Evolutionary conservation across 768 basidiomycete species (phyloP), one percentile per base, ranked within the genome.

Genomic region (Boletus subcaerulescens): DNA sequence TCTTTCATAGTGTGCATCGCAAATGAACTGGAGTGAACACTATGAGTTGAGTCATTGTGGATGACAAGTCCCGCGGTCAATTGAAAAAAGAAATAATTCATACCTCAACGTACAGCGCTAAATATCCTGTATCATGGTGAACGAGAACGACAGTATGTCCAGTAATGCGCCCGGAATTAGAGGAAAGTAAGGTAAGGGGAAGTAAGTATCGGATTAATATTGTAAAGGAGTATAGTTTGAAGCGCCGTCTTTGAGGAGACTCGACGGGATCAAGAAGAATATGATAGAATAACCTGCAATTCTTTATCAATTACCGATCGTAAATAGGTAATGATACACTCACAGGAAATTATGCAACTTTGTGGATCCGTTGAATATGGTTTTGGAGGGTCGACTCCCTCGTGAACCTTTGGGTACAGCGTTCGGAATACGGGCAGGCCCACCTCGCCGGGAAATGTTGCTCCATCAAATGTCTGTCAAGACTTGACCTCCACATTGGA

Each of bases 391-490:
- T 53, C 0, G 5, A 0, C 2, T 57, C 52, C 51, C 60, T 60
- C 13, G 60, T 48, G 39, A 59, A 59, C 3, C 33, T 36, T 0
- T 10, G 5, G 2, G 0, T 0, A n/a, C 62, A 64, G 1, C 0
- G 29, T 2, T 20, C 20, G 7, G 29, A 29, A 29, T 29, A 0
- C 0, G 52, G 55, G 10, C 63, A 65, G 0, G 51, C 44, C 63
- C 64, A 65, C 12, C 6, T 52, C 2, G 15, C 50, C 0, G 59
- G 50, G 13, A 60, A 9, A 24, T 65, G 63, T 2, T 45, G 53
- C 1, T 65, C 64, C 0, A 10, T 43, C 3, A 47, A 1, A 15
- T 65, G 64, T 0, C 64, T 39, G 11, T 55, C 53, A 5, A 65
- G 55, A 29, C 50, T 55, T 0, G 56, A 6, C 31, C 3, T 56